Percentiles rank a stretch among this genome's conserved stretches.
phyloP scores from a whole-genome alignment of 2,329 filamentous ascomycete genomes.

The Trichophyton mentagrophytes region DNA sequence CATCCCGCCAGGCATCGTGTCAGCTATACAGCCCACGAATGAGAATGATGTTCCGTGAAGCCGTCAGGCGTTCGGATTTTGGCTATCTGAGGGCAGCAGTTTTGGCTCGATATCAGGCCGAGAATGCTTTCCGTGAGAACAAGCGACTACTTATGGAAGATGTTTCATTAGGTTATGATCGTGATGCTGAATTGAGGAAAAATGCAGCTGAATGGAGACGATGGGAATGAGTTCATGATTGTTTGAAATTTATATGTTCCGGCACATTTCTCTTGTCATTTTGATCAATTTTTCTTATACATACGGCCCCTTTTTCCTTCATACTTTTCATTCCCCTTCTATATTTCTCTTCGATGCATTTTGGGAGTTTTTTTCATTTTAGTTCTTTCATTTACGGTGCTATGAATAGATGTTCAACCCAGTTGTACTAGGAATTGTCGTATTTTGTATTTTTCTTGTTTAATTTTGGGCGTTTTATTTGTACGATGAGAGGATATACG shows the following conservation, averaged over 20 bases:
- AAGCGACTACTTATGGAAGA: constrained; percentile 43
- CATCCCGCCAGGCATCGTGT: constrained; percentile 45
- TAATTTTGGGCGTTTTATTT: neutral
- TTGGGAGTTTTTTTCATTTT: neutral
- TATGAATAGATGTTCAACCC: neutral
- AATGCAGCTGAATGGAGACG: constrained; percentile 41
- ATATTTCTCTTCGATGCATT: neutral
- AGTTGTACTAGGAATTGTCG: neutral
- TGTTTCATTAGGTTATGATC: constrained; percentile 46
- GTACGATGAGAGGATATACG: neutral
- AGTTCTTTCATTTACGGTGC: neutral
- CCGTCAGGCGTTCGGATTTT: constrained; percentile 54
- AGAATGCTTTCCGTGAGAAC: constrained; percentile 46
- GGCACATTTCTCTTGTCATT: neutral
- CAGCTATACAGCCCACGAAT: constrained; percentile 73
- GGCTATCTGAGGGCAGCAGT: constrained; percentile 51
- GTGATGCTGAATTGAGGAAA: constrained; percentile 35
- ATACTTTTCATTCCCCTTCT: neutral
- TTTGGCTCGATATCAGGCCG: constrained; percentile 44
- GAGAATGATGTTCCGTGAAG: constrained; percentile 57
- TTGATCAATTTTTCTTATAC: neutral
- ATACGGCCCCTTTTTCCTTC: neutral
- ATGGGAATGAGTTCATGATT: constrained; percentile 31
- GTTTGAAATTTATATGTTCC: neutral
- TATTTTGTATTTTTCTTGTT: neutral